These are phyloP conservation scores for Agaricales sp. DNA, from an alignment of 1,284 basidiomycete genomes.

Conservation along the genomic window DNA sequence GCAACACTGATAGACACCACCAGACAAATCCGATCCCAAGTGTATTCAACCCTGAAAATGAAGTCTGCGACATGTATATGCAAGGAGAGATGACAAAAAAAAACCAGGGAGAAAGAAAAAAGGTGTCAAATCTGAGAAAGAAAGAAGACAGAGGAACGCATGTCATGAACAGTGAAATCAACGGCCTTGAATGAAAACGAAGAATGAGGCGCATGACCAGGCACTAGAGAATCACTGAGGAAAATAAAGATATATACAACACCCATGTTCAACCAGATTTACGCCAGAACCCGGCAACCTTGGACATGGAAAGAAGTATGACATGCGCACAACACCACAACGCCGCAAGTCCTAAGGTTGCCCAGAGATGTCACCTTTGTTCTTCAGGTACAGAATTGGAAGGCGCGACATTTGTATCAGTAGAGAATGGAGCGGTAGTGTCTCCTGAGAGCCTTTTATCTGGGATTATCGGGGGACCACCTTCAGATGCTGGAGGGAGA, in stretches of 20 bases:
- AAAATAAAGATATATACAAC: background rate
- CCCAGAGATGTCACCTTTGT: background rate
- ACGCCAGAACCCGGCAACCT: conserved; percentile 1
- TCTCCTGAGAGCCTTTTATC: background rate
- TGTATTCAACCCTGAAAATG: background rate
- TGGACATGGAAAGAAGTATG: background rate
- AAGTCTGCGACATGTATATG: background rate
- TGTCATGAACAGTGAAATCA: background rate
- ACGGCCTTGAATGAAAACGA: background rate
- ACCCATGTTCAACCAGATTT: background rate
- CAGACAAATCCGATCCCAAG: no score
- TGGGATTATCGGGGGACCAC: no score
- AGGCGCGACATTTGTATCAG: background rate
- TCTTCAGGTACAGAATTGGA: background rate
- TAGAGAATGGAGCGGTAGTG: background rate
- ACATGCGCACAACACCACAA: background rate
- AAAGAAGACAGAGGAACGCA: background rate
- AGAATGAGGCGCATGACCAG: background rate
- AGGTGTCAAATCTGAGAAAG: background rate
- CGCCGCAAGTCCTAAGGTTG: background rate
- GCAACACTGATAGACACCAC: no score
- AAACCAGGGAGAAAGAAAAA: background rate
- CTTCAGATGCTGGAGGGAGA: no score
- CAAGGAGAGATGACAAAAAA: background rate
- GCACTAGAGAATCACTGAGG: background rate